Conservation (phyloP, 1,284 basidiomycete genomes). For the Pseudozyma pruni region DNA sequence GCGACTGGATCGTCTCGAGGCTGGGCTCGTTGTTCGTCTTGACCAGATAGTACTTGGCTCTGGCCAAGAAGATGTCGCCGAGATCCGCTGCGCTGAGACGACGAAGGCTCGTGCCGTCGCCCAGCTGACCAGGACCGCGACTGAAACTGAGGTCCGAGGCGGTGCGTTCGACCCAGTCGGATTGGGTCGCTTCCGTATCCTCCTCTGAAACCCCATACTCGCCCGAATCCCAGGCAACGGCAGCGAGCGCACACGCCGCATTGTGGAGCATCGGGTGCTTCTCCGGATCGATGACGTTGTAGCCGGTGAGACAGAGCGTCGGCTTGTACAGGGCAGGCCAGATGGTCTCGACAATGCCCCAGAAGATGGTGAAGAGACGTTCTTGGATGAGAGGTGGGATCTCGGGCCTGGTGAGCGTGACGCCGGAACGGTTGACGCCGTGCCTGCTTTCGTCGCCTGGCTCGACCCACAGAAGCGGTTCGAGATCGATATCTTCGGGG, state of each 20-base stretch:
- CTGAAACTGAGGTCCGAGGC: conserved; percentile 40
- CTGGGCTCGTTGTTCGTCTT: conserved; percentile 53
- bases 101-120: conserved; percentile 19
- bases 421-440: conserved; percentile 35
- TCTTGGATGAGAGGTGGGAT: conserved; percentile 46
- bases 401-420: conserved; percentile 36
- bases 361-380: conserved; percentile 48
- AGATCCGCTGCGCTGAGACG: conserved; percentile 31
- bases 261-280: conserved; percentile 55
- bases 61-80: conserved; percentile 50
- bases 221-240: conserved; percentile 47
- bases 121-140: conserved; percentile 15
- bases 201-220: conserved; percentile 35
- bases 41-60: conserved; percentile 54
- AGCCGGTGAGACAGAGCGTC: conserved; percentile 24
- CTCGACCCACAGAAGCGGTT: conserved; percentile 42
- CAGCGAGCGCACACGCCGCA: conserved; percentile 45
- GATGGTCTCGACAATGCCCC: conserved; percentile 43
- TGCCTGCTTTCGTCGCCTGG: conserved; percentile 22
- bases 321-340: conserved; percentile 55
- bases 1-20: conserved; percentile 51
- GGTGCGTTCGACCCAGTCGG: conserved; percentile 43
- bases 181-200: conserved; percentile 37
- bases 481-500: conserved; percentile 28
- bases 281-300: conserved; percentile 43